Evolutionary conservation across 805 yeast species (phyloP).

Genomic region (Clavispora fructus): DNA sequence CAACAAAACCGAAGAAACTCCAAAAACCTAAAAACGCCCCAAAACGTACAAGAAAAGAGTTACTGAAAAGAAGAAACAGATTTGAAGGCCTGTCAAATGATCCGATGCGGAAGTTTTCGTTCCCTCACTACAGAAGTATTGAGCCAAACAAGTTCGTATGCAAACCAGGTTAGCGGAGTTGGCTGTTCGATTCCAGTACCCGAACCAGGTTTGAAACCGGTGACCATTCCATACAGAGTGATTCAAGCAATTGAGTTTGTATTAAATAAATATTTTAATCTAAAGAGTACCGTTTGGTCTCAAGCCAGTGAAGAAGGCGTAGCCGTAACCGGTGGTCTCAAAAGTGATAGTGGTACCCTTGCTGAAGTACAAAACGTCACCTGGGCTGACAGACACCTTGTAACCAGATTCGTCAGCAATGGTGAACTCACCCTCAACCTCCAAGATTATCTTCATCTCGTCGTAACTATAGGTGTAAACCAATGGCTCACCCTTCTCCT

Average conservation of each 20-base stretch:
- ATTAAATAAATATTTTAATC: background rate
- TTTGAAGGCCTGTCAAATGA: no score
- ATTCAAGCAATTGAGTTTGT: background rate
- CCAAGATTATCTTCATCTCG: slow-evolving; percentile 65
- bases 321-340: slow-evolving; percentile 60
- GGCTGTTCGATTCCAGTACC: no score
- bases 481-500: slow-evolving; percentile 62
- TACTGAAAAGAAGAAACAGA: no score
- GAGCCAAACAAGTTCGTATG: no score
- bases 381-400: slow-evolving; percentile 52
- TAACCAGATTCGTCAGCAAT: slow-evolving; percentile 62
- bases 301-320: slow-evolving; percentile 58
- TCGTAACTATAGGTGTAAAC: slow-evolving; percentile 63
- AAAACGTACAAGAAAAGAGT: no score
- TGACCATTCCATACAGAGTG: no score
- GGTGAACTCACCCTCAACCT: slow-evolving; percentile 60
- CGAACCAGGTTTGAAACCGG: no score
- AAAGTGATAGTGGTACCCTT: slow-evolving; percentile 61
- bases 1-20: no score
- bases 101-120: no score
- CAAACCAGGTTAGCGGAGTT: no score
- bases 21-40: no score
- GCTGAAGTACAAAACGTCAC: slow-evolving; percentile 63
- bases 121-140: no score
- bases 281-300: slow-evolving; percentile 37